Conservation (phyloP, 2,329 filamentous ascomycete species). For the Microsporum audouinii region DNA sequence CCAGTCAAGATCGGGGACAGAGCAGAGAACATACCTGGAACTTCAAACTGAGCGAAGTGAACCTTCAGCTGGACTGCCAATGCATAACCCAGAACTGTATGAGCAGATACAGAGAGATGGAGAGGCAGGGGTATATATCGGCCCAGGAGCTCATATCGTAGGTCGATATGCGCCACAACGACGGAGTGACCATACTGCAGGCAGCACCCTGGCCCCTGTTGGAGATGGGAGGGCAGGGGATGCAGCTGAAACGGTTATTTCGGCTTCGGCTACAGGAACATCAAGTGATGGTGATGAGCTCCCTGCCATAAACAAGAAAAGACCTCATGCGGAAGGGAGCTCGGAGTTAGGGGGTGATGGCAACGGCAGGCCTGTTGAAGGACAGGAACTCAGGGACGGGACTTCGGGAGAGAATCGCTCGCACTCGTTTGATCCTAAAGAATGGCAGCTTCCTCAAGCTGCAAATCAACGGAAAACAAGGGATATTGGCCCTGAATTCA, state of each 20-base stretch:
- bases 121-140: slow-evolving; percentile 6
- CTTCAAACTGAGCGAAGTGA: neutral
- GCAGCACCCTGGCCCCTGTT: neutral
- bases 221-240: neutral
- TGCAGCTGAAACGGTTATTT: neutral
- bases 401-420: neutral
- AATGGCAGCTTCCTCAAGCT: neutral
- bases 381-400: neutral
- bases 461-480: neutral
- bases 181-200: neutral
- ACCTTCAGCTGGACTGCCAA: neutral
- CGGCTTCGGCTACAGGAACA: neutral
- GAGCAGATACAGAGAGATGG: slow-evolving; percentile 7
- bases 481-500: neutral
- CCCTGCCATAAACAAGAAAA: neutral
- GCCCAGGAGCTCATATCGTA: slow-evolving; percentile 3
- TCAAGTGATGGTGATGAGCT: neutral
- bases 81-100: slow-evolving; percentile 11
- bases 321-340: neutral
- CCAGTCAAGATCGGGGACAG: neutral
- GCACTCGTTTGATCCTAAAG: neutral
- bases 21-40: neutral
- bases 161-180: slow-evolving; percentile 1
- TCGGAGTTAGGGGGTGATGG: neutral
- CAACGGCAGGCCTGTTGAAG: neutral